phyloP scores from a whole-genome alignment of 768 basidiomycete species.

The Rickenella mellea region DNA sequence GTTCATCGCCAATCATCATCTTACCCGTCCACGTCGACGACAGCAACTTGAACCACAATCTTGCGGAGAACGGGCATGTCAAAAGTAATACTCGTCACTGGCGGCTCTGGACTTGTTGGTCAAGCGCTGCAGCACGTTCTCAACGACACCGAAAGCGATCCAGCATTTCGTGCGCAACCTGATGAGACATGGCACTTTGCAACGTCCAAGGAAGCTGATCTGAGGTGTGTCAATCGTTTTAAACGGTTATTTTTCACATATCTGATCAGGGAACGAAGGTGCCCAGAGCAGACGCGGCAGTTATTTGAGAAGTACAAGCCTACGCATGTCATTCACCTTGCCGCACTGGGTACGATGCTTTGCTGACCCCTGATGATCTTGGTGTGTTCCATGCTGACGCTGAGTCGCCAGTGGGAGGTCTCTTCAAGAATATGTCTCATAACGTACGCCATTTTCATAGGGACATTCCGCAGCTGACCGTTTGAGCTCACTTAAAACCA shows the following conservation, averaged over 20 bases:
- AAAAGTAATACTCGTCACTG: constrained; percentile 66
- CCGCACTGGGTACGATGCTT: constrained; percentile 69
- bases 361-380: not conserved
- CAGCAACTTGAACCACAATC: too few species aligned
- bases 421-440: constrained; percentile 96
- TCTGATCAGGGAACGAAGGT: constrained; percentile 30
- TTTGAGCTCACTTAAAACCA: too few species aligned
- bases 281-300: constrained; percentile 54
- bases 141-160: constrained; percentile 71
- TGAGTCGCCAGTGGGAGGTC: constrained; percentile 65
- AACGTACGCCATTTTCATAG: constrained; percentile 43
- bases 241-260: constrained; percentile 1
- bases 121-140: constrained; percentile 71
- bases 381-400: not conserved
- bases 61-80: too few species aligned
- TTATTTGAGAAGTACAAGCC: constrained; percentile 88
- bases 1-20: too few species aligned
- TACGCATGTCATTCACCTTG: constrained; percentile 93
- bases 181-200: constrained; percentile 86
- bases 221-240: constrained; percentile 43
- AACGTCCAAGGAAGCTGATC: constrained; percentile 70
- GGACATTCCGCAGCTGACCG: not conserved
- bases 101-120: constrained; percentile 81
- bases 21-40: too few species aligned
- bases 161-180: constrained; percentile 62